Evolutionary conservation across 257 asterid genomes (phyloP), one percentile per base, ranked within the genome.

Genomic region (Fraxinus anomala): DNA sequence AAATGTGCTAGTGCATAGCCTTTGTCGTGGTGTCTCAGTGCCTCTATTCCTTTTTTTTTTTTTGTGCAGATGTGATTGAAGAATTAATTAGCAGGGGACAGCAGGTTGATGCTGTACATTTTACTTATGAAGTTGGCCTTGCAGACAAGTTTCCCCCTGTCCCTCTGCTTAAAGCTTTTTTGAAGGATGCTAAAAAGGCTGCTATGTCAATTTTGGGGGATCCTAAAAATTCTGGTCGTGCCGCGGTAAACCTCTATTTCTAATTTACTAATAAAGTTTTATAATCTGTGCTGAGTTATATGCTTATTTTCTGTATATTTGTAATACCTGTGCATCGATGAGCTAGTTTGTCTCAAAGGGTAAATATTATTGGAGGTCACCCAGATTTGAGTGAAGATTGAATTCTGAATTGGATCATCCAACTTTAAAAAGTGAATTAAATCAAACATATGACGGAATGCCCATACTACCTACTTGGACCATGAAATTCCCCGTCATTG

Each of bases 91-190:
- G 98, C 88, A 89, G 88, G 85, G 99, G 99, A 80, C 99, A 96
- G 83, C 99, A 92, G 80, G 98, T 96, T 74, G 99, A 96, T 87
- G 99, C 99, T 36, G 98, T 96, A 72, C 99, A 96, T 86, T 96
- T 96, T 84, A 89, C 94, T 44, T 91, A 89, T 81, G 99, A 96
- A 92, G 97, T 88, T 70, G 99, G 98, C 72, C 97, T 96, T 54
- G 87, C 83, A 0, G 76, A 90, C 87, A 89, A 83, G 84, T 96
- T 87, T 75, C 98, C 99, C 40, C 98, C 99, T n/a, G 96, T 96
- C 67, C 97, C 99, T 0, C 91, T 96, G 76, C 89, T 96, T 72
- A 93, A 89, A 89, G 96, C 97, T 69, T 96, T 93, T 71, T 92
- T 96, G 6, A 96, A 89, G 82, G 99, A 96, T 83, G 98, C 99